phyloP scores from a whole-genome alignment of 805 yeast species.

The Peterozyma toletana region DNA sequence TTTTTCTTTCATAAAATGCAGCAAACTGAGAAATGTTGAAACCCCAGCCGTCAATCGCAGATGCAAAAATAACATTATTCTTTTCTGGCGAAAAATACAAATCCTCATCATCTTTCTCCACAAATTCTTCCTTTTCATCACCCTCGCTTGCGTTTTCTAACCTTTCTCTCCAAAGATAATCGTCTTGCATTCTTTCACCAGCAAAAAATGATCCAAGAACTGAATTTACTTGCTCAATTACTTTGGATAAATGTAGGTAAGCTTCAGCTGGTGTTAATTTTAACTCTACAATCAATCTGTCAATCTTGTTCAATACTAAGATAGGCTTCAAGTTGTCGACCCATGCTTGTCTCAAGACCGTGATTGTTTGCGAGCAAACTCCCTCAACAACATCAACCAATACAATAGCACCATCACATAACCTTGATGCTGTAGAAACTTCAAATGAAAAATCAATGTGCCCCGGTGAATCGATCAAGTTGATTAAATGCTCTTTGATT shows the following conservation, averaged over 20 bases:
- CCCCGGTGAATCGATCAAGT: conserved; percentile 97
- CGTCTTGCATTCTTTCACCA: conserved; percentile 89
- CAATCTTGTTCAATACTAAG: conserved; percentile 85
- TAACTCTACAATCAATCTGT: conserved; percentile 76
- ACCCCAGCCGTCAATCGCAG: conserved; percentile 98
- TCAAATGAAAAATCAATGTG: conserved; percentile 96
- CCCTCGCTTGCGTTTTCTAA: conserved; percentile 31
- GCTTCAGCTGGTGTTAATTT: conserved; percentile 82
- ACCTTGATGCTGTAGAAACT: conserved; percentile 90
- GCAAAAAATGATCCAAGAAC: conserved; percentile 90
- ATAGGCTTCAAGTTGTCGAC: conserved; percentile 83
- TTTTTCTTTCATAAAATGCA: conserved; percentile 72
- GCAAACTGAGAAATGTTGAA: conserved; percentile 87
- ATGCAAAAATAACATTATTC: conserved; percentile 85
- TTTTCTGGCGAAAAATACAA: conserved; percentile 81
- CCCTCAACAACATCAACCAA: conserved; percentile 97
- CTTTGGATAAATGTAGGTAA: conserved; percentile 65
- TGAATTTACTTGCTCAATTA: conserved; percentile 90
- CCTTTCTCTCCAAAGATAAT: conserved; percentile 65
- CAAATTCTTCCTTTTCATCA: conserved; percentile 36
- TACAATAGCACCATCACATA: conserved; percentile 96
- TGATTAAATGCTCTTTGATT: conserved; percentile 77
- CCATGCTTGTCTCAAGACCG: conserved; percentile 94
- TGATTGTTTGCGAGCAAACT: conserved; percentile 94
- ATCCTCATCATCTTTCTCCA: conserved; percentile 74